Conservation (phyloP, 148 eudicot genomes). For the Rhododendron molle region DNA sequence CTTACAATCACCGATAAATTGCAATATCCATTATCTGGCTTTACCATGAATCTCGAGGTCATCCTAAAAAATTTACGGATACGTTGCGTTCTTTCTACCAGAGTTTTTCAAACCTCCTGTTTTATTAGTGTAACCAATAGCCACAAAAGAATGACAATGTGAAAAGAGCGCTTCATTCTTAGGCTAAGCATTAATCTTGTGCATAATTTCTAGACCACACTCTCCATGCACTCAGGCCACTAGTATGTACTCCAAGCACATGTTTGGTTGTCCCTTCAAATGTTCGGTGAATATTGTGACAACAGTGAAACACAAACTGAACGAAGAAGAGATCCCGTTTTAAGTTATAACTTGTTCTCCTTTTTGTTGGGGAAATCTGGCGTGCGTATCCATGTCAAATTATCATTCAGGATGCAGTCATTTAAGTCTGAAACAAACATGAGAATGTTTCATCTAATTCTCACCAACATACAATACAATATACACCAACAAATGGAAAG, state of each 20-base stretch:
- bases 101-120: neutral
- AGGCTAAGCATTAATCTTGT: neutral
- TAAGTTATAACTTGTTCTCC: neutral
- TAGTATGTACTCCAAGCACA: neutral
- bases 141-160: neutral
- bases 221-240: neutral
- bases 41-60: neutral
- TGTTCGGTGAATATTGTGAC: neutral
- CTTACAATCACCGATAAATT: neutral
- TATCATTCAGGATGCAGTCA: neutral
- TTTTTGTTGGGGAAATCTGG: neutral
- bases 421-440: neutral
- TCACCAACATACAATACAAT: neutral
- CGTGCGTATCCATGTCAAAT: neutral
- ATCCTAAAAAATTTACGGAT: neutral
- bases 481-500: neutral
- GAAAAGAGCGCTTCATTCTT: neutral
- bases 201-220: neutral
- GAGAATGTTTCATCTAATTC: neutral
- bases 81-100: neutral
- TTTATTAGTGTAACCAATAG: neutral
- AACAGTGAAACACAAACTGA: neutral
- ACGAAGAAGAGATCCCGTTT: neutral
- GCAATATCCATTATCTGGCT: neutral
- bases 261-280: neutral